Conservation (phyloP, 768 basidiomycete species). For the Chalciporus pseudorubinellus region DNA sequence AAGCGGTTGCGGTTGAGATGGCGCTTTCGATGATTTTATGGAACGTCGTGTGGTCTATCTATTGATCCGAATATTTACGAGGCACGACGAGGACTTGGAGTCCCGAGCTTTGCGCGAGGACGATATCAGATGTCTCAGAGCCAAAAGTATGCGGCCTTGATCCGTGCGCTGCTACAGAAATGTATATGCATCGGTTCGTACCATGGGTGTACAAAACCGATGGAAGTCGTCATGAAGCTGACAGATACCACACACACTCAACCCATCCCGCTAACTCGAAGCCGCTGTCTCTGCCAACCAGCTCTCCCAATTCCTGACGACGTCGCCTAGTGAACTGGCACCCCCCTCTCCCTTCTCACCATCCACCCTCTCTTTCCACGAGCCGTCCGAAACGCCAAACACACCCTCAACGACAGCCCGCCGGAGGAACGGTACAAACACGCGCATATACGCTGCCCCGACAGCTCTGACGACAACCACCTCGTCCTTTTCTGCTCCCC, state of each 20-base stretch:
- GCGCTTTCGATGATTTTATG: neutral
- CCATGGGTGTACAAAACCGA: too few relatives aligned
- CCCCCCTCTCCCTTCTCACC: constrained; percentile 1
- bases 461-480: constrained; percentile 43
- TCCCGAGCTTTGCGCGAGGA: too few relatives aligned
- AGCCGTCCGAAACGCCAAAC: constrained; percentile 44
- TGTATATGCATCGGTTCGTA: too few relatives aligned
- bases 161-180: too few relatives aligned
- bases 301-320: constrained; percentile 26
- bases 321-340: constrained; percentile 2
- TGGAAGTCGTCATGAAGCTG: too few relatives aligned
- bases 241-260: too few relatives aligned
- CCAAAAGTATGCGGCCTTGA: too few relatives aligned
- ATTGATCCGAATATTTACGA: neutral
- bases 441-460: constrained; percentile 55
- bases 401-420: constrained; percentile 74
- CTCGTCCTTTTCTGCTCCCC: constrained; percentile 34
- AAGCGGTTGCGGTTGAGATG: neutral
- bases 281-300: constrained; percentile 24
- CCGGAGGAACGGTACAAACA: constrained; percentile 69
- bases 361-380: neutral
- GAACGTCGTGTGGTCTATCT: too few relatives aligned
- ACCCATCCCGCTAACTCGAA: neutral
- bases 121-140: too few relatives aligned
- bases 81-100: neutral